Evolutionary conservation across 75 land plant genomes (phyloP).

Genomic region (Selaginella moellendorffii): DNA sequence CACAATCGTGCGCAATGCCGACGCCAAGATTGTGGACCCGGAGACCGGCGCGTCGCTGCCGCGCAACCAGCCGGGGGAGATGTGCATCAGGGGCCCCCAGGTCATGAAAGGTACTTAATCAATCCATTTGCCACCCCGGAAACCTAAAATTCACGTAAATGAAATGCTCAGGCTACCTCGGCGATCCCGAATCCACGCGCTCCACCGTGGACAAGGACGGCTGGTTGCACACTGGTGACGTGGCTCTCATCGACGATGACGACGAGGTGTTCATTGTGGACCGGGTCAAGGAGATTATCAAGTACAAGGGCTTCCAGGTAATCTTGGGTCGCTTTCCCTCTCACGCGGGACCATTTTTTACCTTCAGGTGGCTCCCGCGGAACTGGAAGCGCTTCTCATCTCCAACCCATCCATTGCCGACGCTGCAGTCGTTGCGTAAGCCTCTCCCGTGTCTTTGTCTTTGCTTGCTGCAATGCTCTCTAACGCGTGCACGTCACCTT

Average conservation of each 20-base stretch:
- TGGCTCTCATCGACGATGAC: background rate
- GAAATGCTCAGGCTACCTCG: background rate
- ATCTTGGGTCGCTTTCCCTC: background rate
- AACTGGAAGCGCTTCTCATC: constrained; percentile 22
- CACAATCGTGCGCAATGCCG: constrained; percentile 61
- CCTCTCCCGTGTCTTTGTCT: background rate
- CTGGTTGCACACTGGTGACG: constrained; percentile 5
- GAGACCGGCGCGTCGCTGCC: constrained; percentile 49
- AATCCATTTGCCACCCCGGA: too few species aligned
- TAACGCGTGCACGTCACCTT: too few species aligned
- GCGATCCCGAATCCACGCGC: background rate
- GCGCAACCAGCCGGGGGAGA: constrained; percentile 56
- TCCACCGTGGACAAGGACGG: background rate
- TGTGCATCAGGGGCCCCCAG: constrained; percentile 56
- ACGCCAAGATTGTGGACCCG: constrained; percentile 50
- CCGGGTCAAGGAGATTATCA: background rate
- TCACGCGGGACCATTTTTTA: background rate
- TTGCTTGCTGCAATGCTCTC: too few species aligned
- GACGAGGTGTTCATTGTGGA: background rate
- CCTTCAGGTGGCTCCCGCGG: constrained; percentile 19
- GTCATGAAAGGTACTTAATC: constrained; percentile 75
- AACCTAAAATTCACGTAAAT: background rate
- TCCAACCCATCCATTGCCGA: constrained; percentile 19
- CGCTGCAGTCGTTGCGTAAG: constrained; percentile 31
- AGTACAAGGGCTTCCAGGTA: constrained; percentile 5